These are phyloP conservation scores for Emericellopsis atlantica DNA, from an alignment of 2,329 filamentous ascomycete species.

Conservation along the genomic window DNA sequence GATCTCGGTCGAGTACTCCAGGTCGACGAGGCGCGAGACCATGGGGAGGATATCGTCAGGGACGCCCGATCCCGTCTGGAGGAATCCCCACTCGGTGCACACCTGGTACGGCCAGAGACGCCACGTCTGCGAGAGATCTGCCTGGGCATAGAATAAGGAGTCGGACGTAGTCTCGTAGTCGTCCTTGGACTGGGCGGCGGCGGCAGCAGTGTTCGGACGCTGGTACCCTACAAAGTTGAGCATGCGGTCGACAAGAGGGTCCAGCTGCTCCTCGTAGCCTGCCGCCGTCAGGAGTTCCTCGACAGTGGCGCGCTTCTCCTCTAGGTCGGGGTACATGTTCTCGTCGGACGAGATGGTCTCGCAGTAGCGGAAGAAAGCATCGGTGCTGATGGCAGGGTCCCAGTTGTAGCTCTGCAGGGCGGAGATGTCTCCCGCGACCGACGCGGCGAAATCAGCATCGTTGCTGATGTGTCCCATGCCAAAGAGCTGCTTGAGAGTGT, in stretches of 20 bases:
- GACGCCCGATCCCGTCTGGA: constrained; percentile 59
- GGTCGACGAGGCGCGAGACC: constrained; percentile 56
- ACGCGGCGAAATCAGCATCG: constrained; percentile 34
- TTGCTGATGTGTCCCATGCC: constrained; percentile 27
- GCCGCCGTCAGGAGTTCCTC: constrained; percentile 75
- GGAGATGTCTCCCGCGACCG: constrained; percentile 25
- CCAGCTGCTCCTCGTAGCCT: constrained; percentile 32
- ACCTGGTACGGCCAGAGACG: constrained; percentile 6
- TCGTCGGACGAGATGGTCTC: constrained; percentile 2
- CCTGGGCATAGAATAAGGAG: constrained; percentile 3
- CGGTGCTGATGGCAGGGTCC: constrained; percentile 36
- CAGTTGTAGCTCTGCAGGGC: constrained; percentile 37
- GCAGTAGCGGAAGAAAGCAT: constrained; percentile 7
- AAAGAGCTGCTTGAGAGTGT: constrained; percentile 32
- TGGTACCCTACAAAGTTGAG: constrained; percentile 36
- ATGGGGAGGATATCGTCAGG: constrained; percentile 53
- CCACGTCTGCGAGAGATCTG: constrained; percentile 4
- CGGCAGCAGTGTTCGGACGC: constrained; percentile 12
- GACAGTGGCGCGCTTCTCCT: constrained; percentile 34
- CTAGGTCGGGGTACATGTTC: constrained; percentile 13
- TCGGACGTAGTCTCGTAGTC: constrained; percentile 22
- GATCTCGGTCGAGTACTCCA: constrained; percentile 47
- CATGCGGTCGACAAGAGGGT: constrained; percentile 25
- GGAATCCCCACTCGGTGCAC: constrained; percentile 52
- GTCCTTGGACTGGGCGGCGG: constrained; percentile 16